Conservation (phyloP, 2,329 filamentous ascomycete species). For the Colletotrichum echinochloae region DNA sequence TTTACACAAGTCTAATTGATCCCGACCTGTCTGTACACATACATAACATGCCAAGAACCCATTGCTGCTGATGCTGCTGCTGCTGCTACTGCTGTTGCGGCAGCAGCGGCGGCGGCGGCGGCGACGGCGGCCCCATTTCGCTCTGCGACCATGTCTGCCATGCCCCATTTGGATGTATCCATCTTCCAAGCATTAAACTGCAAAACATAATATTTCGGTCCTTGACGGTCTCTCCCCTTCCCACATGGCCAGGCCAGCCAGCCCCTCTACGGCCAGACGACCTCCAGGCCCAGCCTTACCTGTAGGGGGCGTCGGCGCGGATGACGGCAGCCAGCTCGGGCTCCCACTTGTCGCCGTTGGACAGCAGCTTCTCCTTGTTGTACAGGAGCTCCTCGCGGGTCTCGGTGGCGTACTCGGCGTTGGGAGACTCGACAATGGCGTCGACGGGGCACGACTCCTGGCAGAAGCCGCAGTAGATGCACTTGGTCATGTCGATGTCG, state of each 20-base stretch:
- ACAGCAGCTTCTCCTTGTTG: slow-evolving; percentile 94
- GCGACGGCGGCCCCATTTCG: slow-evolving; percentile 5
- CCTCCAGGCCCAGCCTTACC: slow-evolving; percentile 61
- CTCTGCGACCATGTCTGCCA: slow-evolving; percentile 7
- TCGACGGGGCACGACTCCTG: slow-evolving; percentile 99
- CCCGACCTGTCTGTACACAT: slow-evolving; percentile 39
- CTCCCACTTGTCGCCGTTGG: slow-evolving; percentile 97
- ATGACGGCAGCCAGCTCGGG: slow-evolving; percentile 93
- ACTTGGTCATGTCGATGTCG: slow-evolving; percentile 99
- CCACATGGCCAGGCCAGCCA: background rate
- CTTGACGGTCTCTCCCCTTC: background rate
- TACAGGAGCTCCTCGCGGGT: slow-evolving; percentile 93
- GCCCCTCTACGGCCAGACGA: background rate
- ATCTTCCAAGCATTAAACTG: slow-evolving; percentile 23
- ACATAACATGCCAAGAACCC: slow-evolving; percentile 30
- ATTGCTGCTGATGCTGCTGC: slow-evolving; percentile 13
- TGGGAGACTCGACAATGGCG: slow-evolving; percentile 78
- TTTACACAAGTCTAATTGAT: slow-evolving; percentile 39
- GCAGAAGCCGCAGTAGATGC: slow-evolving; percentile 99
- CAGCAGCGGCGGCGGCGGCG: background rate
- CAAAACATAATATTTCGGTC: slow-evolving; percentile 15
- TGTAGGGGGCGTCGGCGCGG: slow-evolving; percentile 92
- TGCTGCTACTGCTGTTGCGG: background rate
- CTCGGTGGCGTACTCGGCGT: slow-evolving; percentile 73
- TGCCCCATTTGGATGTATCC: background rate